Conservation (phyloP, 768 basidiomycete genomes). For the Cystofilobasidium macerans region DNA sequence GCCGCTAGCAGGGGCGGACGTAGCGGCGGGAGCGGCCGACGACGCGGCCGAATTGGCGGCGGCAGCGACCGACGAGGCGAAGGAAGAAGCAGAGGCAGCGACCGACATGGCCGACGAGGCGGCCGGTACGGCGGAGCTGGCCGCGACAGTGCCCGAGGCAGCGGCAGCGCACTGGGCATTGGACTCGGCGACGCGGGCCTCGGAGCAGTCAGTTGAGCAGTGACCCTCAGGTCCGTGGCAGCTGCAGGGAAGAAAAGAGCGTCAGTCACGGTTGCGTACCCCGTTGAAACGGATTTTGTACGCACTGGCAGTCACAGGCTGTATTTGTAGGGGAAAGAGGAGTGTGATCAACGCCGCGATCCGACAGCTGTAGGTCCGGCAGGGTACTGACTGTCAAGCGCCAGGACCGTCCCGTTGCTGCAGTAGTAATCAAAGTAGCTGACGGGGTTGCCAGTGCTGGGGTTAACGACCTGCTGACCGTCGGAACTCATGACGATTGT, state of each 20-base stretch:
- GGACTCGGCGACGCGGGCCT: background rate
- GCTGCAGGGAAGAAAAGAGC: background rate
- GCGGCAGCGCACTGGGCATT: background rate
- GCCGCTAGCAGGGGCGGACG: too few relatives aligned
- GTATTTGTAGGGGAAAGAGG: background rate
- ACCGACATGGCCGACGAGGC: background rate
- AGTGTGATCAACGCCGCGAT: too few relatives aligned
- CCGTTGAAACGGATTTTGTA: too few relatives aligned
- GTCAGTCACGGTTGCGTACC: background rate
- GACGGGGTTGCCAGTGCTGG: background rate
- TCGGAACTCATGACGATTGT: background rate
- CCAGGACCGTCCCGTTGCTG: background rate
- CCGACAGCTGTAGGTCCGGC: too few relatives aligned
- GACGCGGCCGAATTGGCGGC: background rate
- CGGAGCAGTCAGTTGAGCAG: background rate
- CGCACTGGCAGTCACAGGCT: constrained; percentile 1
- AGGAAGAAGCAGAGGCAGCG: background rate
- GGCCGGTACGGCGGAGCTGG: background rate
- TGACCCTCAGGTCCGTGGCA: background rate
- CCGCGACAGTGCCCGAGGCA: background rate
- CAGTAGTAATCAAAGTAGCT: constrained; percentile 11
- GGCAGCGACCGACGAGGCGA: background rate
- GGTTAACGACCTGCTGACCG: constrained; percentile 4
- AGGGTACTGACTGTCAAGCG: background rate
- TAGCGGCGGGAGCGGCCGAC: background rate